A percentile compares a stretch with the other conserved stretches of the same genome.
Evolutionary conservation across 345 rosid species (phyloP).

Genomic region (Arabis hirsuta): DNA sequence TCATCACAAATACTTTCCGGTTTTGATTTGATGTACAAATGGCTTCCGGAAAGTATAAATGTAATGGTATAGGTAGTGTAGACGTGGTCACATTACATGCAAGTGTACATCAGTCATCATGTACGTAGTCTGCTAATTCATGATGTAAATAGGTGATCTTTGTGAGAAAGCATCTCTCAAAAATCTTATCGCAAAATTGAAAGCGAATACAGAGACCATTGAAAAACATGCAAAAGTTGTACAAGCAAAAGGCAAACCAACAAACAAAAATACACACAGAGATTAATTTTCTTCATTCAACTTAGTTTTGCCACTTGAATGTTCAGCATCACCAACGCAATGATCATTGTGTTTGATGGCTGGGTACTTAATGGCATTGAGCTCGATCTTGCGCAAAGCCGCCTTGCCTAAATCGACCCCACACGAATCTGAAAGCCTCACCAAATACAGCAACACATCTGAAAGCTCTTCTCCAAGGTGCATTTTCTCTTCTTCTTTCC

Average conservation of each 20-base stretch:
- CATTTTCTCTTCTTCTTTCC: constrained; percentile 84
- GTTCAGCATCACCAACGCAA: constrained; percentile 28
- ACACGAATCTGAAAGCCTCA: constrained; percentile 84
- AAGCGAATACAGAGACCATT: neutral
- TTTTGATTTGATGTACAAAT: constrained; percentile 16
- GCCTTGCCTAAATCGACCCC: constrained; percentile 85
- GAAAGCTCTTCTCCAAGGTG: constrained; percentile 93
- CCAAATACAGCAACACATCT: constrained; percentile 86
- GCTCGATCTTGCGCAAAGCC: constrained; percentile 71
- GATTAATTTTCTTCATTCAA: constrained; percentile 17
- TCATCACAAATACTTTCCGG: constrained; percentile 17
- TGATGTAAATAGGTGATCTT: constrained; percentile 12
- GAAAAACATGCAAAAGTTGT: neutral
- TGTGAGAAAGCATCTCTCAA: neutral
- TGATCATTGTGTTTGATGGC: constrained; percentile 31
- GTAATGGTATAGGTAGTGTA: constrained; percentile 40
- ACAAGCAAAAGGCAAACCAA: neutral
- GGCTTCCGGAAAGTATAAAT: constrained; percentile 23
- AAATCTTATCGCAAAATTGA: neutral
- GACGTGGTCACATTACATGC: constrained; percentile 17
- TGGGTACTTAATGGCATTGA: constrained; percentile 91
- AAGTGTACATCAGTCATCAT: constrained; percentile 28
- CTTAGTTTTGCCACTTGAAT: constrained; percentile 20
- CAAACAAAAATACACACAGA: neutral
- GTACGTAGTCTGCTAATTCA: constrained; percentile 34